These are phyloP conservation scores for Erigeron philadelphicus DNA, from an alignment of 140 eudicot species.

Conservation along the genomic window DNA sequence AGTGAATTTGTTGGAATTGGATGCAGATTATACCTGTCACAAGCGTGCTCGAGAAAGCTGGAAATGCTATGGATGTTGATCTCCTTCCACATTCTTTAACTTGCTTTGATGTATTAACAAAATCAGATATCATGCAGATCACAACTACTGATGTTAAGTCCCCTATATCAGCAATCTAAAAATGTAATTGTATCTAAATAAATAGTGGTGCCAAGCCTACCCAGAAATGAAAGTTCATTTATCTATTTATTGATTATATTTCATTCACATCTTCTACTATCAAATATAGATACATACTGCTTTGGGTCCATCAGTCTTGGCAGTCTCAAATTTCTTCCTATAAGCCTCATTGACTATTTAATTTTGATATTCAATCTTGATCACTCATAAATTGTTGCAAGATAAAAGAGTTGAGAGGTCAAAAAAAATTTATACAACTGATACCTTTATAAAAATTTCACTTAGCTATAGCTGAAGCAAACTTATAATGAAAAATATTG, in stretches of 20 bases:
- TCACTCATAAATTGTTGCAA: too few species aligned
- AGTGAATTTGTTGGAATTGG: neutral
- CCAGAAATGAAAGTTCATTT: neutral
- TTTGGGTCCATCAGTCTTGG: too few species aligned
- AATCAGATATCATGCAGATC: slow-evolving; percentile 32
- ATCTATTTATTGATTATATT: neutral
- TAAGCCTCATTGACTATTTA: too few species aligned
- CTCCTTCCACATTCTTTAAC: slow-evolving; percentile 66
- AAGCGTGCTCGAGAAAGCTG: slow-evolving; percentile 31
- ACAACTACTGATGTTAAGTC: slow-evolving; percentile 31
- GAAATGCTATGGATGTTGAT: slow-evolving; percentile 38
- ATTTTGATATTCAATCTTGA: too few species aligned
- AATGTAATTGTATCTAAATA: slow-evolving; percentile 4
- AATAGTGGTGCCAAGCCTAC: neutral
- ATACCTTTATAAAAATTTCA: too few species aligned
- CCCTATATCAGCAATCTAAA: slow-evolving; percentile 35
- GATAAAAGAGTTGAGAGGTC: too few species aligned
- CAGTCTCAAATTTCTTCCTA: too few species aligned
- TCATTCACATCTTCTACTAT: neutral
- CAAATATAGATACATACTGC: neutral
- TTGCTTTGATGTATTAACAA: slow-evolving; percentile 45
- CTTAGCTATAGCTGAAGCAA: too few species aligned
- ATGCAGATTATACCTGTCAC: slow-evolving; percentile 55
- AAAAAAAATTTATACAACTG: too few species aligned
- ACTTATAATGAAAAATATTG: too few species aligned